These are phyloP conservation scores for Globisporangium rhizosaccharum DNA, from an alignment of 352 stramenopile species.

Conservation along the genomic window DNA sequence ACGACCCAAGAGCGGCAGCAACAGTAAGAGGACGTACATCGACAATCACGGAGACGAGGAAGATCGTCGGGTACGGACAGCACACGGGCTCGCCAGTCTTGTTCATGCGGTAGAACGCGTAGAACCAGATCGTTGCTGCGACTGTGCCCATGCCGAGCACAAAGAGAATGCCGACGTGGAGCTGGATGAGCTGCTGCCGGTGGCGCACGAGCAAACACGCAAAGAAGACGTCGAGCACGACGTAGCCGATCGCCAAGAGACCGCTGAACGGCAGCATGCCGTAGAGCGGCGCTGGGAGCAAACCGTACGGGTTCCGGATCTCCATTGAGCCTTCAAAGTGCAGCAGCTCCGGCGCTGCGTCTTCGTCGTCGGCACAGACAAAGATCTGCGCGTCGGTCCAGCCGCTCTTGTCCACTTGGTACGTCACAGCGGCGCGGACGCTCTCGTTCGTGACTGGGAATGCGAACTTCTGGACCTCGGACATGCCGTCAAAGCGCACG, in stretches of 20 bases:
- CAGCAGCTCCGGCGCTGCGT: conserved; percentile 38
- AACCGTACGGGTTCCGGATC: conserved; percentile 77
- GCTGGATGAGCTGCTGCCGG: conserved; percentile 61
- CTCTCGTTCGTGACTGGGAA: conserved; percentile 56
- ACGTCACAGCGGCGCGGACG: conserved; percentile 42
- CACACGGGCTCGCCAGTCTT: conserved; percentile 84
- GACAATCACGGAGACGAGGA: conserved; percentile 77
- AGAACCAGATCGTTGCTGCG: conserved; percentile 64
- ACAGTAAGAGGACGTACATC: conserved; percentile 39
- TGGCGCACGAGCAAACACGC: conserved; percentile 58
- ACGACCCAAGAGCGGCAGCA: no score
- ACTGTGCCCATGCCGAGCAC: conserved; percentile 75
- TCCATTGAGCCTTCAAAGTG: conserved; percentile 66
- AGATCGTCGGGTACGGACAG: conserved; percentile 83
- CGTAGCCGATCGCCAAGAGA: conserved; percentile 66
- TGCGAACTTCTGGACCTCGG: conserved; percentile 51
- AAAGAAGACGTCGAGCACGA: conserved; percentile 79
- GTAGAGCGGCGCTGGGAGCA: conserved; percentile 76
- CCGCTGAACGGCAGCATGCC: conserved; percentile 83
- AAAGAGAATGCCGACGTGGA: conserved; percentile 81
- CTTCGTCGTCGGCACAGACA: conserved; percentile 57
- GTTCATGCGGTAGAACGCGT: conserved; percentile 87
- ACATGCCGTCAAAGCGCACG: conserved; percentile 59
- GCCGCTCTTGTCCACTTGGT: conserved; percentile 55
- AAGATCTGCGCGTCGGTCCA: conserved; percentile 83